Percentiles rank a stretch among this genome's conserved stretches.
Conservation (phyloP, 305 asterid genomes). For the Rubia peregrina region DNA sequence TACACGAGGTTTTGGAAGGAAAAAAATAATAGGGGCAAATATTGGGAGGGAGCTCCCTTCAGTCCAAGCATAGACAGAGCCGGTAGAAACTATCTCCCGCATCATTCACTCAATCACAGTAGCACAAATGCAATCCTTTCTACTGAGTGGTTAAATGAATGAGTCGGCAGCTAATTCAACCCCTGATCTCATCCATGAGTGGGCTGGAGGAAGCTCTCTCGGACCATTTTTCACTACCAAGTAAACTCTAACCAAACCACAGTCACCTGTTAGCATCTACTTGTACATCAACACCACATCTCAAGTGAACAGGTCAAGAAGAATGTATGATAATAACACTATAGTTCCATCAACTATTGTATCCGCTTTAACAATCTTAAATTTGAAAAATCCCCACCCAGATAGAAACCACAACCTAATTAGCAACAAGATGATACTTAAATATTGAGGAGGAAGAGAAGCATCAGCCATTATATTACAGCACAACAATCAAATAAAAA, state of each 20-base stretch:
- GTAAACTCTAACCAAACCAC: slow-evolving; percentile 7
- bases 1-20: neutral
- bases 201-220: slow-evolving; percentile 98
- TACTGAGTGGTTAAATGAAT: slow-evolving; percentile 83
- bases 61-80: slow-evolving; percentile 92
- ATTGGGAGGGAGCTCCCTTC: slow-evolving; percentile 97
- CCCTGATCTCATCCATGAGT: slow-evolving; percentile 74
- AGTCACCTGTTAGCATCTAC: neutral
- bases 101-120: slow-evolving; percentile 96
- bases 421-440: neutral
- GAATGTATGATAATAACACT: neutral
- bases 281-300: neutral
- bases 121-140: slow-evolving; percentile 34
- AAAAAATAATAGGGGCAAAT: slow-evolving; percentile 25
- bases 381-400: neutral
- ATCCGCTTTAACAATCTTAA: neutral
- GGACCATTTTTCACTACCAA: slow-evolving; percentile 29
- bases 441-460: neutral
- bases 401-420: neutral
- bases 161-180: slow-evolving; percentile 97
- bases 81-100: slow-evolving; percentile 96
- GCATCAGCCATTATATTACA: neutral
- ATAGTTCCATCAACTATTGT: neutral
- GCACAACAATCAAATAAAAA: neutral
- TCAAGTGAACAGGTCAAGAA: neutral